These are phyloP conservation scores for Stropharia rugosoannulata DNA, from an alignment of 768 basidiomycete species.

Conservation along the genomic window DNA sequence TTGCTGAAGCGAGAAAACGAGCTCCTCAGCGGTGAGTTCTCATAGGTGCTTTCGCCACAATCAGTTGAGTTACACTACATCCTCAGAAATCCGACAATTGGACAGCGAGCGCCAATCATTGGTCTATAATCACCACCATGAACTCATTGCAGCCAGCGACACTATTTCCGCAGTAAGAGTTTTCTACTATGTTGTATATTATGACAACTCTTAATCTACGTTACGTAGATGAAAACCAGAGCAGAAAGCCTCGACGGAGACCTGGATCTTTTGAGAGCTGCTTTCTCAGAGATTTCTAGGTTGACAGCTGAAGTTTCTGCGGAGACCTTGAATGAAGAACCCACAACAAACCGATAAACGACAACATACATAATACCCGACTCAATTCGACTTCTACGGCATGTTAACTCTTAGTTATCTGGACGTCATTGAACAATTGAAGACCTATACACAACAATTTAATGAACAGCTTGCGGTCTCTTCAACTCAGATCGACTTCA, in stretches of 20 bases:
- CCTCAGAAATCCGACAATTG: constrained; percentile 78
- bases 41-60: background rate
- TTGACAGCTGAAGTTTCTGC: constrained; percentile 66
- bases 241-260: constrained; percentile 86
- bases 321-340: constrained; percentile 28
- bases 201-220: background rate
- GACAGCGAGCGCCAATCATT: constrained; percentile 88
- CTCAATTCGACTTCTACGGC: background rate
- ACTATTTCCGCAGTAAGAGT: constrained; percentile 78
- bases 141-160: constrained; percentile 90
- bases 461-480: too few species aligned
- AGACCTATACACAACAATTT: too few species aligned
- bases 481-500: too few species aligned
- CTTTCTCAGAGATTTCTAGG: constrained; percentile 86
- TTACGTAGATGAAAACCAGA: constrained; percentile 75
- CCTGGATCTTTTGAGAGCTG: constrained; percentile 74
- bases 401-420: too few species aligned
- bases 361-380: background rate
- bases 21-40: constrained; percentile 57
- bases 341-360: background rate
- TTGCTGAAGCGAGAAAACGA: constrained; percentile 84
- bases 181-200: background rate
- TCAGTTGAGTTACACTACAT: background rate
- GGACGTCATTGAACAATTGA: too few species aligned
- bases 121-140: constrained; percentile 95